Evolutionary conservation across 164 flowering plant species (phyloP).

Genomic region (Cinnamomum chago): DNA sequence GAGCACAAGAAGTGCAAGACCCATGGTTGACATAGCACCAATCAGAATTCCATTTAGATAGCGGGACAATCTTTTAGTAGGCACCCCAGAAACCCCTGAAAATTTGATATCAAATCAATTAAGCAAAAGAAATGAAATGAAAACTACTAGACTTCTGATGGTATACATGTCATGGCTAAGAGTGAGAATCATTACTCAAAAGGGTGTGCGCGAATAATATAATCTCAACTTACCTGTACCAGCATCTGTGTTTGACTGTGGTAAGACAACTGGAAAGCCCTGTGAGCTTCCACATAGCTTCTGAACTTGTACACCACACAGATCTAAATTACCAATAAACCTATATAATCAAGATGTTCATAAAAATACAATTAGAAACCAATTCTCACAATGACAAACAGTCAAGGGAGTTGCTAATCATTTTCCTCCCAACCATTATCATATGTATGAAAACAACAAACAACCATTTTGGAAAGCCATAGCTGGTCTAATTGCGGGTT

Average conservation of each 20-base stretch:
- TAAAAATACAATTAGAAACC: background rate
- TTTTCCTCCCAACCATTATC: background rate
- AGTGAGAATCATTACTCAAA: too few relatives aligned
- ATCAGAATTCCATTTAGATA: constrained; percentile 64
- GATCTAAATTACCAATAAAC: constrained; percentile 83
- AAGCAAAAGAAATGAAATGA: background rate
- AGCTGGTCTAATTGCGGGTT: background rate
- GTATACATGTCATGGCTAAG: background rate
- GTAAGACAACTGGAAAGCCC: constrained; percentile 91
- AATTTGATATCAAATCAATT: background rate
- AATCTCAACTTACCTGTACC: constrained; percentile 44
- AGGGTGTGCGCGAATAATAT: background rate
- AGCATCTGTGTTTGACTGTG: constrained; percentile 64
- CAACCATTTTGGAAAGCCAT: background rate
- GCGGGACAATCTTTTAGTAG: constrained; percentile 55
- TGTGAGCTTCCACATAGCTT: constrained; percentile 72
- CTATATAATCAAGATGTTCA: constrained; percentile 22
- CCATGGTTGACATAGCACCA: constrained; percentile 68
- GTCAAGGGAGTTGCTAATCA: background rate
- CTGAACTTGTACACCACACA: constrained; percentile 83
- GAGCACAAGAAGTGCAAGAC: constrained; percentile 48
- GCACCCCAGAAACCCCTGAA: constrained; percentile 36
- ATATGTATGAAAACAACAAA: background rate
- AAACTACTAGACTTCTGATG: background rate
- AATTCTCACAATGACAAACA: background rate